Evolutionary conservation across 2,329 filamentous ascomycete genomes (phyloP).

Genomic region (Periconia digitata): DNA sequence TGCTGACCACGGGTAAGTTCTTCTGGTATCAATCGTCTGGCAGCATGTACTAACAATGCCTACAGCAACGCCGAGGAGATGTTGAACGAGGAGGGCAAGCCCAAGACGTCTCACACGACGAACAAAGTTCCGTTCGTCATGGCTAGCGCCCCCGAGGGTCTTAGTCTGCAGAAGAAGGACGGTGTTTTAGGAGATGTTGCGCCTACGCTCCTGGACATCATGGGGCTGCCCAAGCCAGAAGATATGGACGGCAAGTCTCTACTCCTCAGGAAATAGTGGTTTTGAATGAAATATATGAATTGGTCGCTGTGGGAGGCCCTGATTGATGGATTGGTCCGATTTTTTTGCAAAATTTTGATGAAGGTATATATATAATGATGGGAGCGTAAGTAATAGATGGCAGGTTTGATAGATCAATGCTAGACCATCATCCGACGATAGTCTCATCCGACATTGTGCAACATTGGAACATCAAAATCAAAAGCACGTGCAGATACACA

Average conservation of each 20-base stretch:
- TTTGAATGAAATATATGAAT: too few relatives aligned
- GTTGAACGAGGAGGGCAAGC: slow-evolving; percentile 92
- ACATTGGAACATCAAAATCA: background rate
- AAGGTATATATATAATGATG: too few relatives aligned
- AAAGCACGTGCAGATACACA: background rate
- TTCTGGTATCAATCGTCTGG: background rate
- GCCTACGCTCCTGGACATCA: slow-evolving; percentile 85
- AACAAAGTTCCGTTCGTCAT: slow-evolving; percentile 99
- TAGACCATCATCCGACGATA: too few relatives aligned
- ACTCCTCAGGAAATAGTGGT: slow-evolving; percentile 68
- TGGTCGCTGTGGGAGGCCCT: background rate
- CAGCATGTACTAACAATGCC: slow-evolving; percentile 19
- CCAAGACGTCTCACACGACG: slow-evolving; percentile 96
- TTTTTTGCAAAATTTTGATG: too few relatives aligned
- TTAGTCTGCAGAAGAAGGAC: slow-evolving; percentile 78
- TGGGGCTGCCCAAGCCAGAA: slow-evolving; percentile 86
- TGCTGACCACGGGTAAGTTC: slow-evolving; percentile 78
- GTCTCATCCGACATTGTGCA: background rate
- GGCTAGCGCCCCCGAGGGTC: slow-evolving; percentile 91
- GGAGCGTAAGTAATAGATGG: background rate
- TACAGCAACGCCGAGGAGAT: slow-evolving; percentile 94
- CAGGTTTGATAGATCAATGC: background rate
- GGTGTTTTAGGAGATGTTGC: slow-evolving; percentile 97
- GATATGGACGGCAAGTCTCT: slow-evolving; percentile 91
- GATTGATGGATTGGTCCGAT: background rate